A percentile compares a stretch with the other conserved stretches of the same genome.
These are phyloP conservation scores for Magnolia kwangsiensis DNA, from an alignment of 164 flowering plant species.

Conservation along the genomic window DNA sequence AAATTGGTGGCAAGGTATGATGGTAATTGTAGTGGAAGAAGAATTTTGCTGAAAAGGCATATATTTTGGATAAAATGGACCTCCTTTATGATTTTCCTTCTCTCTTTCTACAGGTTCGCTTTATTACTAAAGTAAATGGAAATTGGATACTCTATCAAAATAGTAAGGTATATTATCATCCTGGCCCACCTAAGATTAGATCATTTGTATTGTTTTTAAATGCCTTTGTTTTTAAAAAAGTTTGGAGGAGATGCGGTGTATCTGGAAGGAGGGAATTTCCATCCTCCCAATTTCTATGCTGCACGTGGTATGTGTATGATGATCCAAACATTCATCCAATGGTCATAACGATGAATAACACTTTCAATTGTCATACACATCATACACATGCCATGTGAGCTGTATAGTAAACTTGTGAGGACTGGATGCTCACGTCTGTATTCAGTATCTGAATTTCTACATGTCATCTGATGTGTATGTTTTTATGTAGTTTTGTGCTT, in stretches of 20 bases:
- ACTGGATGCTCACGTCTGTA: neutral
- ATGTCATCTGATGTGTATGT: neutral
- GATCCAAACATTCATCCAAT: neutral
- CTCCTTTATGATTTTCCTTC: neutral
- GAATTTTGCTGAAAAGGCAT: neutral
- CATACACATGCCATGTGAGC: too few relatives aligned
- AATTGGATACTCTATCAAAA: neutral
- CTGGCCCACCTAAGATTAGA: neutral
- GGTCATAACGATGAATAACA: neutral
- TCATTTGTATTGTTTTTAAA: neutral
- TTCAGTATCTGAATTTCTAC: neutral
- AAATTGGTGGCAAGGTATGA: constrained; percentile 43
- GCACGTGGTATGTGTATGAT: neutral
- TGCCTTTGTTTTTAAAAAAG: neutral
- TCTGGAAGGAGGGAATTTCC: neutral
- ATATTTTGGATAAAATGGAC: neutral
- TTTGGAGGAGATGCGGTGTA: neutral
- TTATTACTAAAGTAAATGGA: constrained; percentile 42
- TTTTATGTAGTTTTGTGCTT: too few relatives aligned
- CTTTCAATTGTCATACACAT: neutral
- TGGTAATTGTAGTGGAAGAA: neutral
- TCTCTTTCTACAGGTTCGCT: constrained; percentile 50
- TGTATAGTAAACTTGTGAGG: too few relatives aligned
- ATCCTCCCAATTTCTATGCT: neutral
- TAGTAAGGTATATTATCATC: neutral